These are phyloP conservation scores for Candida loeiensis DNA, from an alignment of 805 yeast genomes.

Conservation along the genomic window DNA sequence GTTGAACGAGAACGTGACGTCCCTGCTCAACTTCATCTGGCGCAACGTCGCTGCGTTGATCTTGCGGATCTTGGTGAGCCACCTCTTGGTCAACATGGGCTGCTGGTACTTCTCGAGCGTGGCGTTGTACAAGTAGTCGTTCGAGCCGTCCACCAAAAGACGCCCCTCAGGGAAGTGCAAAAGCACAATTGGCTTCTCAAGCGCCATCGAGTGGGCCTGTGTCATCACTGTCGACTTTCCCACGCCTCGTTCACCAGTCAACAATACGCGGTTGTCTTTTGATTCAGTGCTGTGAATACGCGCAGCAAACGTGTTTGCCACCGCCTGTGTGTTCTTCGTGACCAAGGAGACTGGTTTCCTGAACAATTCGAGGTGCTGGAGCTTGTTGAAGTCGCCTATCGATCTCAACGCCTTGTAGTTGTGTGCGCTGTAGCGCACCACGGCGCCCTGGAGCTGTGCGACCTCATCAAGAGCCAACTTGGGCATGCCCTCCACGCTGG, in stretches of 20 bases:
- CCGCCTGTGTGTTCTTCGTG: slow-evolving; percentile 44
- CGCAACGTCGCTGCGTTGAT: slow-evolving; percentile 34
- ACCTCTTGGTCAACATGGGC: slow-evolving; percentile 68
- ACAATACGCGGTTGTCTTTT: slow-evolving; percentile 44
- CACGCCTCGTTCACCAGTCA: slow-evolving; percentile 70
- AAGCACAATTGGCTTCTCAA: slow-evolving; percentile 39
- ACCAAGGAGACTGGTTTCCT: slow-evolving; percentile 56
- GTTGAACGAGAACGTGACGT: slow-evolving; percentile 30
- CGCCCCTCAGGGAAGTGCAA: slow-evolving; percentile 53
- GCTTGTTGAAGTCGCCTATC: slow-evolving; percentile 63
- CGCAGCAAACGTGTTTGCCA: slow-evolving; percentile 38
- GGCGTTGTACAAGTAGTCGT: slow-evolving; percentile 59
- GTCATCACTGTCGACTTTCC: slow-evolving; percentile 76
- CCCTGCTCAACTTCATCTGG: slow-evolving; percentile 33
- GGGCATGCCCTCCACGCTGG: slow-evolving; percentile 16
- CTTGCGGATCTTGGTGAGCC: slow-evolving; percentile 46
- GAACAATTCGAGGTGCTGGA: slow-evolving; percentile 63
- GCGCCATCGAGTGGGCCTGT: slow-evolving; percentile 62
- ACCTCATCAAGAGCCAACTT: slow-evolving; percentile 12
- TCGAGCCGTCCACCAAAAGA: slow-evolving; percentile 64
- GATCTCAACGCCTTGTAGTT: slow-evolving; percentile 44
- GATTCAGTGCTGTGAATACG: slow-evolving; percentile 30
- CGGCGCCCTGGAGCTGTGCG: slow-evolving; percentile 12
- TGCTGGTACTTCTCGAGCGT: slow-evolving; percentile 56
- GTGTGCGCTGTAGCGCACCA: slow-evolving; percentile 37